These are phyloP conservation scores for Mycena latifolia DNA, from an alignment of 768 basidiomycete genomes.

Conservation along the genomic window DNA sequence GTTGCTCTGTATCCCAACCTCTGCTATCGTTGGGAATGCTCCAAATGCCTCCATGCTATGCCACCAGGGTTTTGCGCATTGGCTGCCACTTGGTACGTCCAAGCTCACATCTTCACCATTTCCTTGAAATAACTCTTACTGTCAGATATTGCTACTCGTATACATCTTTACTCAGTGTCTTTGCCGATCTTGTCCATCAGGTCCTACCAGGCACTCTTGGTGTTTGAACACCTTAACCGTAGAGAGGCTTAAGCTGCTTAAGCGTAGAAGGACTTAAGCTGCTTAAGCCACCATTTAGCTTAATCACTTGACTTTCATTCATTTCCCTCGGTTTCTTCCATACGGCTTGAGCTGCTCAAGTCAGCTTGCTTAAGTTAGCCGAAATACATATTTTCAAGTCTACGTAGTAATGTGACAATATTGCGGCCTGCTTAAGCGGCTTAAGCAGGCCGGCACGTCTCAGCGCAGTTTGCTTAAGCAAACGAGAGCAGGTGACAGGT, in stretches of 20 bases:
- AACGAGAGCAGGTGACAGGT: too few relatives aligned
- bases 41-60: background rate
- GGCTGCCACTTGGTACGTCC: background rate
- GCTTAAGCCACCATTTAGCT: background rate
- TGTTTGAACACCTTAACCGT: background rate
- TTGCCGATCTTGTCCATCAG: background rate
- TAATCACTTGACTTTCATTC: constrained; percentile 1
- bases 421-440: too few relatives aligned
- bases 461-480: too few relatives aligned
- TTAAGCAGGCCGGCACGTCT: too few relatives aligned
- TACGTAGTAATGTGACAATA: too few relatives aligned
- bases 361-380: too few relatives aligned
- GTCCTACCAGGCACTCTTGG: background rate
- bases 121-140: background rate
- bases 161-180: background rate
- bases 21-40: constrained; percentile 1
- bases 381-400: too few relatives aligned
- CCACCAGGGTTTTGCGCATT: constrained; percentile 1
- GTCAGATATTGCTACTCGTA: background rate
- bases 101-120: background rate
- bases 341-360: too few relatives aligned
- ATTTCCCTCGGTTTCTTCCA: too few relatives aligned
- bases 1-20: background rate
- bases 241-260: background rate
- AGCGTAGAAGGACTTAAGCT: background rate